phyloP scores from a whole-genome alignment of 2,329 filamentous ascomycete genomes.

The Pseudogymnoascus sp. region DNA sequence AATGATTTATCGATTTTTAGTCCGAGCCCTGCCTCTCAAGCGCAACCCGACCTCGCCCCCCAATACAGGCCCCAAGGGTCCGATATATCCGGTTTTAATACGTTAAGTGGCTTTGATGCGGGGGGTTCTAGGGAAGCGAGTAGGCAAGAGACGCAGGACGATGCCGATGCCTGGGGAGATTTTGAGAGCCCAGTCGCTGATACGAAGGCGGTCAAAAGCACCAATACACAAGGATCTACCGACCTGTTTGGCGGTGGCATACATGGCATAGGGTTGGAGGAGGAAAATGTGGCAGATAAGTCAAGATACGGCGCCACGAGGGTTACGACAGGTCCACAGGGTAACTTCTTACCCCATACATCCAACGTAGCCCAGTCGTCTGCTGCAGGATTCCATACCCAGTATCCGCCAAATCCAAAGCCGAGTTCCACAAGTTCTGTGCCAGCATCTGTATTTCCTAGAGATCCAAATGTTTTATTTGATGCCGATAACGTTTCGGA shows the following conservation, averaged over 20 bases:
- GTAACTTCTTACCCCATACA: neutral
- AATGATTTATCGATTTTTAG: slow-evolving; percentile 3
- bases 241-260: neutral
- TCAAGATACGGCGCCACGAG: neutral
- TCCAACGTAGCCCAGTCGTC: neutral
- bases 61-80: neutral
- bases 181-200: slow-evolving; percentile 5
- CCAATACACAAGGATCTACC: neutral
- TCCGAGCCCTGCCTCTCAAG: neutral
- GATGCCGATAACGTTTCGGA: slow-evolving; percentile 33
- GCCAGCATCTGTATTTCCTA: neutral
- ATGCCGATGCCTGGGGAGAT: slow-evolving; percentile 6
- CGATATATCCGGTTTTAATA: neutral
- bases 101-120: neutral
- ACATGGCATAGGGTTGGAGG: neutral
- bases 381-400: neutral
- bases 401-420: neutral
- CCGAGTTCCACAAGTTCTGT: neutral
- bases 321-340: neutral
- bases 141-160: neutral
- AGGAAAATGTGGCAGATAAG: neutral
- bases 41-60: neutral
- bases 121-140: neutral
- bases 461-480: slow-evolving; percentile 23
- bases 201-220: neutral